Evolutionary conservation across 2,329 filamentous ascomycete genomes (phyloP).

Genomic region (Reticulascus tulasneorum): DNA sequence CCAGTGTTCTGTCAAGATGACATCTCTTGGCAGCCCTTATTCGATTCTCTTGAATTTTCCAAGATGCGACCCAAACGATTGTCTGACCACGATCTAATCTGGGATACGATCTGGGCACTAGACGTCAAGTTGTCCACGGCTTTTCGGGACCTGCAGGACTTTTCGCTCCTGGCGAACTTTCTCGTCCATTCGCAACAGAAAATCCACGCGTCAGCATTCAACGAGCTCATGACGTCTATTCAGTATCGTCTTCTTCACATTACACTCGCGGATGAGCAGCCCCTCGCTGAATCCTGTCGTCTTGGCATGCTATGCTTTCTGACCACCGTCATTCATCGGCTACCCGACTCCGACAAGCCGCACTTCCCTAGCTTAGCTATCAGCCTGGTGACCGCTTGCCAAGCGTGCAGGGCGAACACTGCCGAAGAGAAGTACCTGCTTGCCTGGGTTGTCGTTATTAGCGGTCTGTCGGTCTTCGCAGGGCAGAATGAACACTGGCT

Average conservation of each 20-base stretch:
- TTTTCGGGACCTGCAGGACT: slow-evolving; percentile 26
- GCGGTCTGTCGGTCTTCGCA: slow-evolving; percentile 19
- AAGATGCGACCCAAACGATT: no score
- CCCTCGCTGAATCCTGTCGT: slow-evolving; percentile 10
- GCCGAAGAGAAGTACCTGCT: slow-evolving; percentile 17
- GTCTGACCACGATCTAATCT: no score
- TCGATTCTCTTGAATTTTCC: no score
- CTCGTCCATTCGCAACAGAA: slow-evolving; percentile 16
- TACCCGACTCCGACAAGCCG: no score
- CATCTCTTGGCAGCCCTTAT: no score
- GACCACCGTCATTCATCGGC: no score
- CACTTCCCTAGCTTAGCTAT: no score
- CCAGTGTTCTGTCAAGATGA: slow-evolving; percentile 20
- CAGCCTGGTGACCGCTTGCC: background rate
- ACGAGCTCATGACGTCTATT: slow-evolving; percentile 7
- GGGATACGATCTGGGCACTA: no score
- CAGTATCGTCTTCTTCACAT: slow-evolving; percentile 9
- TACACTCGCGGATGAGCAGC: background rate
- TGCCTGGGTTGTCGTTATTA: slow-evolving; percentile 20
- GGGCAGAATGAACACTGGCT: slow-evolving; percentile 19
- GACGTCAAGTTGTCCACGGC: no score
- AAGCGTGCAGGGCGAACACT: background rate
- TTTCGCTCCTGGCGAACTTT: slow-evolving; percentile 20
- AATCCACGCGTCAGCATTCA: slow-evolving; percentile 18
- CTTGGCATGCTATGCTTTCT: slow-evolving; percentile 26